Base-by-base conservation (phyloP, 306 rosid genomes). In the Quercus variabilis region DNA sequence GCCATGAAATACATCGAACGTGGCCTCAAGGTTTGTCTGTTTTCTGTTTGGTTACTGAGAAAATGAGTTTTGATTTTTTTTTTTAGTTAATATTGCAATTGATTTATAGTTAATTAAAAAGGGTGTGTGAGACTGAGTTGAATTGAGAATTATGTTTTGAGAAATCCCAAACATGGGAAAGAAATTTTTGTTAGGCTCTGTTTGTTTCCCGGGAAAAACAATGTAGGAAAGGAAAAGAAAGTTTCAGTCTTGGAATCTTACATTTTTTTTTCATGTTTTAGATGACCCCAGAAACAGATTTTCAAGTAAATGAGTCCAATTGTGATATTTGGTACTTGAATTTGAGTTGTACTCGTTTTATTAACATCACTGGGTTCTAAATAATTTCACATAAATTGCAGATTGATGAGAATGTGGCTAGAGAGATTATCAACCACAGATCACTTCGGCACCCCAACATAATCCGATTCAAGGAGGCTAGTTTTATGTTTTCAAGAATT, bases 1-100 rank as follows among this genome's bases (percentile, higher is more conserved):
- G 93, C 93, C 79, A 88, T 90, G 90, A 90, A 90, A 86, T 90
- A 86, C 87, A 88, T 90, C 79, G 93, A 90, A 75, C 90, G 93
- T 64, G 93, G 93, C 67, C 73, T 13, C 49, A 87, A 82, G 90
- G 91, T 89, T n/a, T 26, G 21, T 46, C 11, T 65, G 75, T 69
- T 41, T 70, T 57, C 76, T 73, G 65, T 31, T 18, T 13, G 33
- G 30, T 60, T 80, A n/a, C 35, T 58, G 13, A 67, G 38, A 38
- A 49, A 67, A 38, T 54, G 57, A 74, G 84, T 33, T 78, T 80
- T 76, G 5, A 13, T 23, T 11, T 23, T 33, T 57, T 17, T 78
- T 72, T 73, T 23, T 80, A 78, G 18, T 51, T 74, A 46, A 73
- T 76, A 56, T 30, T 41, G 46, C 58, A 3, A 63, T 14, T 69